Evolutionary conservation across 768 basidiomycete species (phyloP), one percentile per base, ranked within the genome.

Genomic region (Lactifluus rugatus): DNA sequence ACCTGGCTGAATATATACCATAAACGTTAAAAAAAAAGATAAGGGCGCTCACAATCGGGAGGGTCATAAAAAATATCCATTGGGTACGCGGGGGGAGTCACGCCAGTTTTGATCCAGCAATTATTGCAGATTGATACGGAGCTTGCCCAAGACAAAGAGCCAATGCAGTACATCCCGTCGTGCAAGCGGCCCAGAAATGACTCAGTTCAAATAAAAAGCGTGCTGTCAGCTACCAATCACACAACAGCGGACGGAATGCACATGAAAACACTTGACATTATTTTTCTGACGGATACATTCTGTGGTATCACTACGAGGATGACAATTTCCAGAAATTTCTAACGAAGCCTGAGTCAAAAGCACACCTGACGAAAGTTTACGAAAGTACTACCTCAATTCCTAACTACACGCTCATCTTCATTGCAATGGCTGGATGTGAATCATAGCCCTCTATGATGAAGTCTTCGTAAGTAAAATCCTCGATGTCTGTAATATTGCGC

Each of bases 361-460:
- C 17, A 2, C n/a, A n/a, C n/a, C n/a, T 10, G 37, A 37, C 5
- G 5, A 42, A 50, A 10, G 16, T 48, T 28, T 32, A 3, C 3
- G 26, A 41, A 37, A 28, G 6, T n/a, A 14, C 36, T 36, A 56
- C 53, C 39, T 62, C 60, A 90, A 46, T 46, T 26, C 1, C 14
- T n/a, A 34, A 26, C 26, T 60, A 60, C 48, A 92, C 90, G 70
- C 89, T 93, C 95, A 97, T 96, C 75, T 93, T 93, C 93, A 96
- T 96, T 31, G 87, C 76, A 65, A 97, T 90, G 62, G 80, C 76
- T 2, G 85, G 85, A 69, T 92, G 81, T 10, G 89, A 85, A 61
- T 88, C 77, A 67, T 97, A 97, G 2, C 90, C 89, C 56, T 91
- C 87, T 10, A 98, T 81, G 52, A 84, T 79, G 56, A 96, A 81